Evolutionary conservation across 2,329 filamentous ascomycete species (phyloP), one percentile per base, ranked within the genome.

Genomic region (Fusarium buxicola): DNA sequence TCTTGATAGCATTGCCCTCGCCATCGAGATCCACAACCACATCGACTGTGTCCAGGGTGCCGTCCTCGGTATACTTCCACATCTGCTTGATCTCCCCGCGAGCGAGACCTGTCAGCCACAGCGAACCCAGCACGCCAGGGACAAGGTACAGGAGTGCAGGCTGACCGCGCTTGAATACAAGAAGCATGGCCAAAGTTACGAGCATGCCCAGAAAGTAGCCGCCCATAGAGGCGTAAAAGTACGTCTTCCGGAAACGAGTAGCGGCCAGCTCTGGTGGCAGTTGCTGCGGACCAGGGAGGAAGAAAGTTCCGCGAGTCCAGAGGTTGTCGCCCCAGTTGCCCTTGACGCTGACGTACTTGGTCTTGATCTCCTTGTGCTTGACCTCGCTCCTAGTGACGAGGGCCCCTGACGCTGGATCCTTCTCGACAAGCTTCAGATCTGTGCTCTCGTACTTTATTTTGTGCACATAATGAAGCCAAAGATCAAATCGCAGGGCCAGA

Each of bases 101-200:
- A 15, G 84, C 73, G 5, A 88, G 67, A 0, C 90, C 94, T 2
- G 91, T 95, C 4, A 87, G 75, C 90, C 92, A 96, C 1, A 95
- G 73, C 2, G 89, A 85, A 2, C 85, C 81, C 6, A 97, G 78
- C 0, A 98, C 92, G 1, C 91, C 89, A 0, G 94, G 94, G 0
- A 98, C 95, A 7, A 99, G 86, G 73, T 98, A 98, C 12, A 99
- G 80, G 28, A 99, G 82, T 8, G 95, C 94, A 1, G 94, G 94
- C 73, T 99, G 94, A 3, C 92, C 92, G 61, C 92, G 92, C 41
- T 89, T 84, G 71, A 88, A 95, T 9, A 92, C 78, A 45, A 93
- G 82, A 78, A 98, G 90, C 69, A 93, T 90, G 0, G 84, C 79
- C 15, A 97, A 77, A 0, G 94, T 97, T 3, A 83, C 80, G 3